Evolutionary conservation across 2,329 filamentous ascomycete species (phyloP).

Genomic region (Ramularia endophylla): DNA sequence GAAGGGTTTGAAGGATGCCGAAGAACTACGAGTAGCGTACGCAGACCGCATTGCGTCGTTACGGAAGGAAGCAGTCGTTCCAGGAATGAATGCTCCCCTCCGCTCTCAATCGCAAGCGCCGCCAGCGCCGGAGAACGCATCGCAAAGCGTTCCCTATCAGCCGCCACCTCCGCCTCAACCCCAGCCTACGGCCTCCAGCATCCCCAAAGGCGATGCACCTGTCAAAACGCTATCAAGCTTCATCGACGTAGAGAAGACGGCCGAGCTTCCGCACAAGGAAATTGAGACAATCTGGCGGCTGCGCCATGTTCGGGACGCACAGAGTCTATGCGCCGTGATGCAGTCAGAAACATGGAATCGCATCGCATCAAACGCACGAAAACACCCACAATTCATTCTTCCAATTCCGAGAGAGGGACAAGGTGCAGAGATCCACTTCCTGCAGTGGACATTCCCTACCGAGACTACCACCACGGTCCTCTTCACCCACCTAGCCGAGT

Average conservation of each 20-base stretch:
- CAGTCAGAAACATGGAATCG: conserved; percentile 65
- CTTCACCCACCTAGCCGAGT: conserved; percentile 91
- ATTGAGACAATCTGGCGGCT: conserved; percentile 87
- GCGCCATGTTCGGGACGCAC: conserved; percentile 66
- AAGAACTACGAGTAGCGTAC: conserved; percentile 75
- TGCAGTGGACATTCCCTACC: conserved; percentile 91
- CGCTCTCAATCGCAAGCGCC: conserved; percentile 17
- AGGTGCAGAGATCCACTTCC: conserved; percentile 88
- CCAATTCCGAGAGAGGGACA: conserved; percentile 64
- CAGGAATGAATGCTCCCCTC: conserved; percentile 44
- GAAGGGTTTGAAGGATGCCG: conserved; percentile 62
- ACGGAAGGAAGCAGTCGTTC: conserved; percentile 59
- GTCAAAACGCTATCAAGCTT: conserved; percentile 62
- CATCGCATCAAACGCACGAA: conserved; percentile 65
- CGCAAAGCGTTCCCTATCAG: conserved; percentile 28
- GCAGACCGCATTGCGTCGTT: conserved; percentile 72
- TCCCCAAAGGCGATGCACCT: conserved; percentile 38
- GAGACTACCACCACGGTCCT: conserved; percentile 57
- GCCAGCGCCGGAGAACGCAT: conserved; percentile 20
- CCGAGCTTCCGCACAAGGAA: conserved; percentile 68
- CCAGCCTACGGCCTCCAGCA: conserved; percentile 28
- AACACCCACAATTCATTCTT: conserved; percentile 82
- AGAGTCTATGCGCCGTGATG: conserved; percentile 78
- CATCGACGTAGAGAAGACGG: conserved; percentile 74
- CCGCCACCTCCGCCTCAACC: conserved; percentile 33